Evolutionary conservation across 805 yeast species (phyloP).

Genomic region (Lipomyces chichibuensis): DNA sequence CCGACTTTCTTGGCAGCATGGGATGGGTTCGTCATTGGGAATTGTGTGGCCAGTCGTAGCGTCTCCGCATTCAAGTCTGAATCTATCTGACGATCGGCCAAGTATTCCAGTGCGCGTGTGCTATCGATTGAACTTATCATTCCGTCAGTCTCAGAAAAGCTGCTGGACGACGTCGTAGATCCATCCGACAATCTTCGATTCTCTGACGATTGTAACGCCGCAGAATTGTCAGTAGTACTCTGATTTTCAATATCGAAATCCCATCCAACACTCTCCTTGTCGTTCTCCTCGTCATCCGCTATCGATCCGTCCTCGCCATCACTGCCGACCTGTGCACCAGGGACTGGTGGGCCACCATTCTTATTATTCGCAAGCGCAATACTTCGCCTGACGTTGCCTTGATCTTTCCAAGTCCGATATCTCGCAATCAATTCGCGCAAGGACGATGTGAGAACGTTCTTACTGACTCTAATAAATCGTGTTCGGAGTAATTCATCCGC

Average conservation of each 20-base stretch:
- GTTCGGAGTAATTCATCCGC: slow-evolving; percentile 84
- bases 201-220: background rate
- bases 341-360: background rate
- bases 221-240: background rate
- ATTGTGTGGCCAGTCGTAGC: slow-evolving; percentile 5
- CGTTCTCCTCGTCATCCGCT: slow-evolving; percentile 38
- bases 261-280: slow-evolving; percentile 19
- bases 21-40: slow-evolving; percentile 5
- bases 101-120: slow-evolving; percentile 1
- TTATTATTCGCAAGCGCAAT: slow-evolving; percentile 41
- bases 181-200: background rate
- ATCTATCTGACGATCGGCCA: slow-evolving; percentile 5
- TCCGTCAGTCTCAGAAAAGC: background rate
- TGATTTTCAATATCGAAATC: slow-evolving; percentile 31
- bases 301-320: slow-evolving; percentile 41
- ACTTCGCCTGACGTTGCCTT: slow-evolving; percentile 55
- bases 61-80: slow-evolving; percentile 4
- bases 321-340: slow-evolving; percentile 33
- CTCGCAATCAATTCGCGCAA: slow-evolving; percentile 72
- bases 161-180: background rate
- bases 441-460: slow-evolving; percentile 59
- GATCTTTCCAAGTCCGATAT: slow-evolving; percentile 58
- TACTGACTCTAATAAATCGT: slow-evolving; percentile 68
- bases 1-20: background rate
- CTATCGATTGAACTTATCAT: background rate